These are phyloP conservation scores for Auricularia heimuer DNA, from an alignment of 768 basidiomycete species.

Conservation along the genomic window DNA sequence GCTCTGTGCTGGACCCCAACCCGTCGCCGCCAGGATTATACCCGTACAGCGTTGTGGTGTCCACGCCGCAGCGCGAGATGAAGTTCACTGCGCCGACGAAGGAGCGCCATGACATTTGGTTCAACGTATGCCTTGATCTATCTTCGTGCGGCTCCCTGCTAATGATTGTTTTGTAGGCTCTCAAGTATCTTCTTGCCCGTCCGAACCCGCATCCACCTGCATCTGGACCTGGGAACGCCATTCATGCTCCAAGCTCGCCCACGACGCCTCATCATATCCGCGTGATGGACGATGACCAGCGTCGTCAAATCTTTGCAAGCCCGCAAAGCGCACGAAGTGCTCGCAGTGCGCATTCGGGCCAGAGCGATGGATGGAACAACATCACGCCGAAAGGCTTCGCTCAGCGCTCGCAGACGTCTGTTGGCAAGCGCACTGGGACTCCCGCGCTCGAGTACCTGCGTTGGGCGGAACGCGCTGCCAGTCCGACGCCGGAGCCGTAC, in stretches of 20 bases:
- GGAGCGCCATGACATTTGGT: slow-evolving; percentile 96
- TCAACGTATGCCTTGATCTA: slow-evolving; percentile 48
- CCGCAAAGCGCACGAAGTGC: slow-evolving; percentile 68
- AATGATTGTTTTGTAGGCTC: slow-evolving; percentile 44
- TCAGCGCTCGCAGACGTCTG: slow-evolving; percentile 66
- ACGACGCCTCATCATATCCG: slow-evolving; percentile 36
- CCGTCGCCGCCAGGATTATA: slow-evolving; percentile 91
- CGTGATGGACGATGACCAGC: slow-evolving; percentile 46
- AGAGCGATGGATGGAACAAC: slow-evolving; percentile 52
- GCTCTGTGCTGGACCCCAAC: slow-evolving; percentile 88
- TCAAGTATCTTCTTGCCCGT: slow-evolving; percentile 81
- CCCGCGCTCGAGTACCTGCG: slow-evolving; percentile 87
- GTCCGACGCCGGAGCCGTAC: slow-evolving; percentile 43
- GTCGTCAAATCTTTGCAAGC: slow-evolving; percentile 39
- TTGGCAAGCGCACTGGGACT: slow-evolving; percentile 81
- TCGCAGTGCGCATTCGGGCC: slow-evolving; percentile 40
- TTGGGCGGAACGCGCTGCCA: slow-evolving; percentile 71
- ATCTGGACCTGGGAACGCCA: slow-evolving; percentile 8
- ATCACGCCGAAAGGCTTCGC: slow-evolving; percentile 55
- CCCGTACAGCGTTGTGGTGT: slow-evolving; percentile 87
- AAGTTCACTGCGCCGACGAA: slow-evolving; percentile 95
- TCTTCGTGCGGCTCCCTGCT: slow-evolving; percentile 8
- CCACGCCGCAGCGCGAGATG: slow-evolving; percentile 92
- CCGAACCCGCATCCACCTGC: slow-evolving; percentile 32
- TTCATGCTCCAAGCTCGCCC: slow-evolving; percentile 12